A percentile compares a stretch with the other conserved stretches of the same genome.
These are phyloP conservation scores for Melocanna baccifera DNA, from an alignment of 176 grass and related monocot species.

Conservation along the genomic window DNA sequence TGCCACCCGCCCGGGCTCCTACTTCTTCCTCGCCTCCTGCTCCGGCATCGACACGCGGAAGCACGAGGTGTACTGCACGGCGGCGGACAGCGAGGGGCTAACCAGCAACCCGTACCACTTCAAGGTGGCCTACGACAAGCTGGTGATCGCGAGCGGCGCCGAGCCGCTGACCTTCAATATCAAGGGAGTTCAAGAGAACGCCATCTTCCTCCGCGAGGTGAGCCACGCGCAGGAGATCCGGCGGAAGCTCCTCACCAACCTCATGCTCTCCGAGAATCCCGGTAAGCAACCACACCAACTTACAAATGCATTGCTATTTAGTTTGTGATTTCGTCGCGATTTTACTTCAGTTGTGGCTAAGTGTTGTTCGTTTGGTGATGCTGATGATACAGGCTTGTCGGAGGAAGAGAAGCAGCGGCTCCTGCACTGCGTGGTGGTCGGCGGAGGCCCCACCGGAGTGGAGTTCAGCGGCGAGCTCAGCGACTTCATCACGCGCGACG, in stretches of 20 bases:
- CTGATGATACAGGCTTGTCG: conserved; percentile 51
- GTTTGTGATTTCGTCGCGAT: not conserved
- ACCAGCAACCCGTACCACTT: conserved; percentile 56
- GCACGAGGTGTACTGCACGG: conserved; percentile 73
- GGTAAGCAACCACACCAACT: conserved; percentile 24
- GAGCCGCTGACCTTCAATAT: conserved; percentile 85
- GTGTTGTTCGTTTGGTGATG: not conserved
- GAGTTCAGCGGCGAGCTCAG: conserved; percentile 97
- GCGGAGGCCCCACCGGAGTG: conserved; percentile 86
- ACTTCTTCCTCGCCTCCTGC: conserved; percentile 78
- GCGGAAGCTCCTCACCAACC: conserved; percentile 74
- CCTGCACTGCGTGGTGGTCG: conserved; percentile 85
- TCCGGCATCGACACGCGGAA: conserved; percentile 52
- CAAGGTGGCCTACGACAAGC: conserved; percentile 89
- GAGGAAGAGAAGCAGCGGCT: conserved; percentile 66
- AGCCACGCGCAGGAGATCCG: conserved; percentile 91
- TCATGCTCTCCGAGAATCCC: conserved; percentile 93
- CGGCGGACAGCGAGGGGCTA: conserved; percentile 34
- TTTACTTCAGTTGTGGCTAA: not conserved
- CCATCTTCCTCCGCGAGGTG: conserved; percentile 88
- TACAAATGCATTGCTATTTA: not conserved
- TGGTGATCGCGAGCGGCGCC: conserved; percentile 84
- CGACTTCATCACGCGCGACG: conserved; percentile 86
- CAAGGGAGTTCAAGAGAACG: conserved; percentile 81
- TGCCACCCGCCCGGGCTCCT: conserved; percentile 53